phyloP scores from a whole-genome alignment of 2,329 filamentous ascomycete species.

The Microdochium bolleyi region DNA sequence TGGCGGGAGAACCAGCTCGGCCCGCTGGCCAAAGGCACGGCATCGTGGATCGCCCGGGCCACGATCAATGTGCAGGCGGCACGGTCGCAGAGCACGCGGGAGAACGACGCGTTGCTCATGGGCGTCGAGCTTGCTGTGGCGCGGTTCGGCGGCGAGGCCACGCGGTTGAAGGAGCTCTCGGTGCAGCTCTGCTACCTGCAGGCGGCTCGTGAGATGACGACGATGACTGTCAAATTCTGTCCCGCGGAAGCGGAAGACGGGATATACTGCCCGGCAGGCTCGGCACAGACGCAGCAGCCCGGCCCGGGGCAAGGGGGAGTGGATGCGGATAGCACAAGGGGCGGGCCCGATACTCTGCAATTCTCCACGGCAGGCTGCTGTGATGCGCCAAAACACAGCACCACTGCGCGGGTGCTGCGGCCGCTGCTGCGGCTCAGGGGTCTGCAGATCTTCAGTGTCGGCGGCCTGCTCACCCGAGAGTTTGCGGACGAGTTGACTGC shows the following conservation, averaged over 20 bases:
- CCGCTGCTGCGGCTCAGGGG: neutral
- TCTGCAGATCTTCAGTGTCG: neutral
- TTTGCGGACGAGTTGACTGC: neutral
- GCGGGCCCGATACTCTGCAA: neutral
- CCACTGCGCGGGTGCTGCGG: neutral
- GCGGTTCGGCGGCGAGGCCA: neutral
- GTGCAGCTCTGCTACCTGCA: neutral
- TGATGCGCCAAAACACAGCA: neutral
- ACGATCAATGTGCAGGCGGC: neutral
- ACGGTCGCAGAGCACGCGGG: neutral
- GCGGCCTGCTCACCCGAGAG: neutral
- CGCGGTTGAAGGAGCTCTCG: neutral
- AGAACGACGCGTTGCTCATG: neutral
- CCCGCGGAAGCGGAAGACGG: no score
- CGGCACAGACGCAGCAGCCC: no score
- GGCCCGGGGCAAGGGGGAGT: neutral
- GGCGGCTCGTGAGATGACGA: neutral
- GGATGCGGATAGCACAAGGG: no score
- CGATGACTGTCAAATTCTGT: neutral
- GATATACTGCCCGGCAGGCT: no score
- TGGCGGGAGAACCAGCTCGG: neutral
- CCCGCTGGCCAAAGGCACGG: neutral
- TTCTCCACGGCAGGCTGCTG: neutral
- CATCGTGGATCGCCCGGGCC: neutral
- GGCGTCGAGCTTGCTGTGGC: neutral